These are phyloP conservation scores for Wickerhamiella occidentalis DNA, from an alignment of 805 yeast species.

Conservation along the genomic window DNA sequence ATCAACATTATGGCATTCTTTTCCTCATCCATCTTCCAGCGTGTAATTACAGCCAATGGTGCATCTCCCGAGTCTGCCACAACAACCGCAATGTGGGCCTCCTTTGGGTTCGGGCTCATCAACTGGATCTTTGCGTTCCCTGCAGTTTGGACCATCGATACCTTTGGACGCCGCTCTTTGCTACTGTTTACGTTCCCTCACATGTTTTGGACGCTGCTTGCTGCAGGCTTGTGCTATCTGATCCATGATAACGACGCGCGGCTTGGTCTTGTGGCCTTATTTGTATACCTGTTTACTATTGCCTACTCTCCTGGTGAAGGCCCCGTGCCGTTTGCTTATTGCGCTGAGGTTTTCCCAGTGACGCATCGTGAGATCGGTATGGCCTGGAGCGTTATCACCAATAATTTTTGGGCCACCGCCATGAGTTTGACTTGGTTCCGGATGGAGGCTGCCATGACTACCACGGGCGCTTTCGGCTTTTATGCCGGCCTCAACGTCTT, in stretches of 20 bases:
- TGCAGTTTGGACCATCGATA: slow-evolving; percentile 68
- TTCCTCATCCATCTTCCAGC: slow-evolving; percentile 60
- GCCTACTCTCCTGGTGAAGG: slow-evolving; percentile 80
- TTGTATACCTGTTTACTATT: slow-evolving; percentile 59
- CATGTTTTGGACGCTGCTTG: slow-evolving; percentile 42
- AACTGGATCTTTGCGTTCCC: slow-evolving; percentile 75
- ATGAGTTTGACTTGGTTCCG: slow-evolving; percentile 73
- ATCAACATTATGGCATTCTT: slow-evolving; percentile 80
- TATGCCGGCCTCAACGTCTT: slow-evolving; percentile 81
- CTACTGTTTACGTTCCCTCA: slow-evolving; percentile 48
- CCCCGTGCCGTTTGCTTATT: slow-evolving; percentile 76
- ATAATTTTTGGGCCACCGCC: slow-evolving; percentile 43
- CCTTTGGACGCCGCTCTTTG: slow-evolving; percentile 57
- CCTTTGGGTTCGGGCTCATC: slow-evolving; percentile 77
- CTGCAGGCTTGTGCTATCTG: slow-evolving; percentile 52
- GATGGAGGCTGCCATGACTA: slow-evolving; percentile 48
- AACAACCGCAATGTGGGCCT: slow-evolving; percentile 56
- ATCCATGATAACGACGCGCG: slow-evolving; percentile 41
- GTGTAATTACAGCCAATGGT: slow-evolving; percentile 30
- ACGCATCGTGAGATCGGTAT: slow-evolving; percentile 21
- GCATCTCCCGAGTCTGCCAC: slow-evolving; percentile 38
- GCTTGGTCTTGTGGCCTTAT: slow-evolving; percentile 55
- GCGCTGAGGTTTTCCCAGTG: slow-evolving; percentile 44
- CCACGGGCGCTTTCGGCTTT: slow-evolving; percentile 81
- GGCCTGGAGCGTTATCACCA: slow-evolving; percentile 32